Percentiles rank a stretch among this genome's conserved stretches.
These are phyloP conservation scores for Pulveroboletus sp. DNA, from an alignment of 768 basidiomycete genomes.

Conservation along the genomic window DNA sequence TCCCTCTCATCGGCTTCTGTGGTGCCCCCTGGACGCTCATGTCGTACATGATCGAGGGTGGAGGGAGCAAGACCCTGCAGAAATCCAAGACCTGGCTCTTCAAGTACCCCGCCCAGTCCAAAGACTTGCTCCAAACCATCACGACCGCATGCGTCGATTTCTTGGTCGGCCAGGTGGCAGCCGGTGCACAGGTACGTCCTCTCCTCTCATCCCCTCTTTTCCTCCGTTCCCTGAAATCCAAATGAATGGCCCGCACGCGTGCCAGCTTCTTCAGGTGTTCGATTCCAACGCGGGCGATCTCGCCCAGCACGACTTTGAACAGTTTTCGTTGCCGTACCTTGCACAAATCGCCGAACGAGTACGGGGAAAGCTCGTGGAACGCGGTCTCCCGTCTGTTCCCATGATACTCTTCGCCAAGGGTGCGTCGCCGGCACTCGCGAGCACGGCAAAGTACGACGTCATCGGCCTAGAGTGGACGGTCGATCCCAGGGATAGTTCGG, in stretches of 20 bases:
- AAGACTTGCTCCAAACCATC: conserved; percentile 68
- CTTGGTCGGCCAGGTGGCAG: conserved; percentile 87
- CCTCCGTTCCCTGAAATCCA: too few relatives aligned
- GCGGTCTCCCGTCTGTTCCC: conserved; percentile 57
- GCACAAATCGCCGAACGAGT: conserved; percentile 69
- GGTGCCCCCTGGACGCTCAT: conserved; percentile 99
- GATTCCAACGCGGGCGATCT: conserved; percentile 96
- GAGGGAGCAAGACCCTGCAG: conserved; percentile 83
- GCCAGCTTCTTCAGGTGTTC: conserved; percentile 79
- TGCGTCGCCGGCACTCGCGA: conserved; percentile 71
- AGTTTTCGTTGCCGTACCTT: conserved; percentile 80
- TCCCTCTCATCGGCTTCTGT: conserved; percentile 95
- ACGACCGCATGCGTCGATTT: conserved; percentile 89
- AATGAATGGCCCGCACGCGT: too few relatives aligned
- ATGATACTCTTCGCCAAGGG: conserved; percentile 96
- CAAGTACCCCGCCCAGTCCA: conserved; percentile 81
- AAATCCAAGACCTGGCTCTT: conserved; percentile 95
- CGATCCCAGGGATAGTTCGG: conserved; percentile 59
- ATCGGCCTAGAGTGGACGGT: conserved; percentile 91
- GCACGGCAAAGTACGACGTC: conserved; percentile 73
- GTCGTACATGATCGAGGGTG: conserved; percentile 97
- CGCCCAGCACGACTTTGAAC: conserved; percentile 77
- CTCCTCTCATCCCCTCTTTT: too few relatives aligned
- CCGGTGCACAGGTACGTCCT: conserved; percentile 86
- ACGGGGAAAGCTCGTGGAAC: conserved; percentile 48